Percentiles rank a stretch among this genome's conserved stretches.
Evolutionary conservation across 75 land plant genomes (phyloP).

Genomic region (Sequoiadendron giganteum): DNA sequence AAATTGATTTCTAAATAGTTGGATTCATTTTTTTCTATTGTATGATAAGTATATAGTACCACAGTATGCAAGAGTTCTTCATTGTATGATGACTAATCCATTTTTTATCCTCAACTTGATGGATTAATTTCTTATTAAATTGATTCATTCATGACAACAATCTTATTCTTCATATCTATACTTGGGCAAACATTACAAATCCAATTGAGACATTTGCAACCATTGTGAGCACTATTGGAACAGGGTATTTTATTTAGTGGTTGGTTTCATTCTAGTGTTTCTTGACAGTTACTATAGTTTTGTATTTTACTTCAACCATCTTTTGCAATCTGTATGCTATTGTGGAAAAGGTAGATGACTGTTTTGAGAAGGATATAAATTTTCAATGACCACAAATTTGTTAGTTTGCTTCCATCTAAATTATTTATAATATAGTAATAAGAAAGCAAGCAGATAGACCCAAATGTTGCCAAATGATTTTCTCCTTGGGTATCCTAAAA

Average conservation of each 20-base stretch:
- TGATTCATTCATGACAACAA: not conserved
- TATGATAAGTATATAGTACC: conserved; percentile 91
- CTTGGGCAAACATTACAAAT: conserved; percentile 77
- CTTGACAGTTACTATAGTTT: conserved; percentile 65
- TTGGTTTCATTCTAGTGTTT: conserved; percentile 93
- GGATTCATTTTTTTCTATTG: not conserved
- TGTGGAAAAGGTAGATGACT: conserved; percentile 40
- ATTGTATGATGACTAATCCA: conserved; percentile 58
- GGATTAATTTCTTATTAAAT: not conserved
- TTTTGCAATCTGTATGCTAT: conserved; percentile 51
- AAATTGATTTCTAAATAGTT: not conserved
- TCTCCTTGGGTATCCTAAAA: not conserved
- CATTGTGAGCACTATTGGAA: conserved; percentile 88
- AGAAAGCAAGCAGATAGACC: not conserved
- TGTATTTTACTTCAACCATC: conserved; percentile 68
- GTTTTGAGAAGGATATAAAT: not conserved
- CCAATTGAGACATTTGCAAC: conserved; percentile 89
- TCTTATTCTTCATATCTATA: not conserved
- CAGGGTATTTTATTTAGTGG: conserved; percentile 91
- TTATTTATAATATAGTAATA: not conserved
- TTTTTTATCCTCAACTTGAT: not conserved
- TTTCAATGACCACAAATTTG: not conserved
- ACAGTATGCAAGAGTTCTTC: conserved; percentile 86
- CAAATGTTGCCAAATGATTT: not conserved
- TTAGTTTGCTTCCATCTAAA: not conserved